phyloP scores from a whole-genome alignment of 2,329 filamentous ascomycete genomes.

The Penicillium thymicola region DNA sequence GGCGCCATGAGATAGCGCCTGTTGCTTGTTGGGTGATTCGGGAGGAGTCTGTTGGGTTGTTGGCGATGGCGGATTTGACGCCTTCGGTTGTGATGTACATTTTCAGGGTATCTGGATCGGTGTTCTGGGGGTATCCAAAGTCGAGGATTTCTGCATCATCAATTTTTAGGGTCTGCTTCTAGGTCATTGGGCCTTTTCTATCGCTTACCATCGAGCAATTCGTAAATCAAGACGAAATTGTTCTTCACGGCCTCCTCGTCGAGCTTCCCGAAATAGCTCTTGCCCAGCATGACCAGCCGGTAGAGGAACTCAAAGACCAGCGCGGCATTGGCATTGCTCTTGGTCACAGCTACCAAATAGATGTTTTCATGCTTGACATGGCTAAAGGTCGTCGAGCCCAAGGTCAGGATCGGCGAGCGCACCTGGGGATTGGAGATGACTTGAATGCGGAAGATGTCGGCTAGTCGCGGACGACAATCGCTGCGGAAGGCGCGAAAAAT shows the following conservation, averaged over 20 bases:
- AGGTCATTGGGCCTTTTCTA: not conserved
- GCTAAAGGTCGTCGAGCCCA: constrained; percentile 97
- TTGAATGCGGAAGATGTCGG: constrained; percentile 98
- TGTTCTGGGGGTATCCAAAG: constrained; percentile 98
- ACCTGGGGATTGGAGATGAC: constrained; percentile 98
- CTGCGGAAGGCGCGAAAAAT: constrained; percentile 99
- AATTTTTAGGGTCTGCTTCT: not conserved
- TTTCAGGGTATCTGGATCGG: constrained; percentile 96
- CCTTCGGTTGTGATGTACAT: constrained; percentile 99
- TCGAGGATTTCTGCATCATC: constrained; percentile 78
- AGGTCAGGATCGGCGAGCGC: constrained; percentile 91
- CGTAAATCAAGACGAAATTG: constrained; percentile 98
- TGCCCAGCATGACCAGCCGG: constrained; percentile 81
- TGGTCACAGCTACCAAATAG: constrained; percentile 94
- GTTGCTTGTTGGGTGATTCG: constrained; percentile 99
- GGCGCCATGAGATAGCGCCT: constrained; percentile 92
- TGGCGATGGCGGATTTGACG: constrained; percentile 74
- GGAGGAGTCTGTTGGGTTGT: constrained; percentile 78
- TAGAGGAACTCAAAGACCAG: constrained; percentile 98
- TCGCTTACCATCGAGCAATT: constrained; percentile 78
- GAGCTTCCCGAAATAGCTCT: constrained; percentile 97
- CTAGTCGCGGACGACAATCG: constrained; percentile 93
- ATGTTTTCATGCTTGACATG: constrained; percentile 99
- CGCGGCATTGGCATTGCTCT: constrained; percentile 98
- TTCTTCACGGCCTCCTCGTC: constrained; percentile 99